Conservation (phyloP, 192 early-diverging fungal species). For the Phlyctochytrium bullatum region DNA sequence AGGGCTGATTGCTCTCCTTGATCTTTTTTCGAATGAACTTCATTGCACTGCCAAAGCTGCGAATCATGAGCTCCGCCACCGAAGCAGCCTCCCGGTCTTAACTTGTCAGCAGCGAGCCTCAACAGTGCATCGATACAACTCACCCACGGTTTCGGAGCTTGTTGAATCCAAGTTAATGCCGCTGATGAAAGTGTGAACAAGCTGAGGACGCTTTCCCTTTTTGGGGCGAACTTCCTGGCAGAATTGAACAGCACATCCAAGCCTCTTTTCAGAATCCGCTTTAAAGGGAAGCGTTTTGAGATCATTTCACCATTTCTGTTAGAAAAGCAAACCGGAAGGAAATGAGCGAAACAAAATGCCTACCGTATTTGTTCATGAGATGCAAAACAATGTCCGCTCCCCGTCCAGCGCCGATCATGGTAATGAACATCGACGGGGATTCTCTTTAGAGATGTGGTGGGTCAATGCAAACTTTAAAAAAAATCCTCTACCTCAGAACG, state of each 20-base stretch:
- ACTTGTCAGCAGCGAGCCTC: background rate
- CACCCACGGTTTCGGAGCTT: background rate
- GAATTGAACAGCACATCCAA: background rate
- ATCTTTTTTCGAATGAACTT: too few species aligned
- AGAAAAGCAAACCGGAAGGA: background rate
- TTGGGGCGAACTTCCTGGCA: background rate
- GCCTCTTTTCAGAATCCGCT: background rate
- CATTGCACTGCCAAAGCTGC: too few species aligned
- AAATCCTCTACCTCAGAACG: background rate
- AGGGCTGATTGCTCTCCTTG: too few species aligned
- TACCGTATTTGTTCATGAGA: background rate
- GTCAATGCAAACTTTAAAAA: constrained; percentile 1
- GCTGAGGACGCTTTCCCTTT: background rate
- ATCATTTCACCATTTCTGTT: too few species aligned
- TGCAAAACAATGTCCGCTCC: background rate
- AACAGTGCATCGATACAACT: background rate
- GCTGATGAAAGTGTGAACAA: background rate
- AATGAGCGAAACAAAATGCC: background rate
- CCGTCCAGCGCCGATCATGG: background rate
- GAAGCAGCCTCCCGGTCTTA: background rate
- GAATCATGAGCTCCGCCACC: background rate
- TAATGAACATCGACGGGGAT: constrained; percentile 1
- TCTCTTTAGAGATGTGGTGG: too few species aligned
- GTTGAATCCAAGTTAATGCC: background rate
- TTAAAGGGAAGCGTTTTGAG: background rate